Evolutionary conservation across 202 grass and related monocot genomes (phyloP).

Genomic region (Brachypodium distachyon): DNA sequence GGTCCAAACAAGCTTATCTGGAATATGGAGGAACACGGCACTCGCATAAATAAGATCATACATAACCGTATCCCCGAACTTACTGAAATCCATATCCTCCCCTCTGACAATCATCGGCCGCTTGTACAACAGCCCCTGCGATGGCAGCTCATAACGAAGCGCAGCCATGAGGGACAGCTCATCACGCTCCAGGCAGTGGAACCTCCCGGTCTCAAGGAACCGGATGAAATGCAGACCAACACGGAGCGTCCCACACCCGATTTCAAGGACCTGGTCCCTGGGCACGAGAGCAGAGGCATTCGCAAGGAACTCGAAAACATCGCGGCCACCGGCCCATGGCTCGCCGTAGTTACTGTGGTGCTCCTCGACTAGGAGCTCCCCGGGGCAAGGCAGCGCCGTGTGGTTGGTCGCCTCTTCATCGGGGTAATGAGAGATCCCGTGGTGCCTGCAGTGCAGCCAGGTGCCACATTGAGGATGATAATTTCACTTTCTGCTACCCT

Average conservation of each 20-base stretch:
- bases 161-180: slow-evolving; percentile 85
- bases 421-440: slow-evolving; percentile 79
- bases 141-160: slow-evolving; percentile 67
- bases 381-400: slow-evolving; percentile 58
- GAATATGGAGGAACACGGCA: slow-evolving; percentile 78
- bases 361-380: slow-evolving; percentile 88
- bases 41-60: slow-evolving; percentile 97
- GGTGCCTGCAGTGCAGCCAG: slow-evolving; percentile 35
- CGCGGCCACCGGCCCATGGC: slow-evolving; percentile 79
- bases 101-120: slow-evolving; percentile 66
- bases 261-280: slow-evolving; percentile 64
- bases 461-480: background rate
- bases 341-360: slow-evolving; percentile 98
- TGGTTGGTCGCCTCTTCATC: slow-evolving; percentile 47
- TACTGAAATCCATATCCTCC: slow-evolving; percentile 83
- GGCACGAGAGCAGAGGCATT: slow-evolving; percentile 40
- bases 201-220: slow-evolving; percentile 59
- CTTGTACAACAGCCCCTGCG: slow-evolving; percentile 78
- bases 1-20: slow-evolving; percentile 76
- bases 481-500: background rate
- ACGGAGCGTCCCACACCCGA: slow-evolving; percentile 89
- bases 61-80: slow-evolving; percentile 58
- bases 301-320: slow-evolving; percentile 88
- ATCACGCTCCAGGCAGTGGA: slow-evolving; percentile 92
- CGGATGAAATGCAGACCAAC: slow-evolving; percentile 89